These are phyloP conservation scores for Penicillium sp. DNA, from an alignment of 2,329 filamentous ascomycete species.

Conservation along the genomic window DNA sequence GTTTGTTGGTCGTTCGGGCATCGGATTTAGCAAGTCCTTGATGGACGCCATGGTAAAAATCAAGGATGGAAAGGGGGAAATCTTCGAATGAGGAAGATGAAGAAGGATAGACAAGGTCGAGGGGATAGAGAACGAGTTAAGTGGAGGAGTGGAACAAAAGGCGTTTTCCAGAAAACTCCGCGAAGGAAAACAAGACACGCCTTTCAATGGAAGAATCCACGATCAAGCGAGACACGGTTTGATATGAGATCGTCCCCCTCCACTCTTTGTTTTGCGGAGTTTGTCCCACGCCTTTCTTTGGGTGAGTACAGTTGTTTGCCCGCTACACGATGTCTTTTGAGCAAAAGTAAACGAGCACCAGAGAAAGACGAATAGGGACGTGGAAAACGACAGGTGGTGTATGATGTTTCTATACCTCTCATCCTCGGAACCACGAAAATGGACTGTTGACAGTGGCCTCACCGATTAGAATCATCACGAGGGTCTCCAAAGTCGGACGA, in stretches of 20 bases:
- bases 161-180: constrained; percentile 28
- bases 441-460: background rate
- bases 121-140: constrained; percentile 9
- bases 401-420: background rate
- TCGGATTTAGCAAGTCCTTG: constrained; percentile 66
- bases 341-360: background rate
- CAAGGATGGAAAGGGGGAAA: background rate
- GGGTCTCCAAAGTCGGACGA: constrained; percentile 19
- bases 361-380: background rate
- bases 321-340: background rate
- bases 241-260: constrained; percentile 6
- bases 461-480: constrained; percentile 15
- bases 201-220: constrained; percentile 11
- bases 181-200: background rate
- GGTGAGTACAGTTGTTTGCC: constrained; percentile 5
- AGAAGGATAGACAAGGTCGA: constrained; percentile 8
- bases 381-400: background rate
- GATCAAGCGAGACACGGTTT: constrained; percentile 21
- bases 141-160: constrained; percentile 15
- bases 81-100: background rate
- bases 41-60: constrained; percentile 59
- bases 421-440: constrained; percentile 2
- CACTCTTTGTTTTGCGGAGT: constrained; percentile 4
- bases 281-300: constrained; percentile 5
- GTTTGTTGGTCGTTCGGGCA: constrained; percentile 36